Base-by-base conservation (phyloP, 2,329 filamentous ascomycete genomes). In the Neonectria punicea region DNA sequence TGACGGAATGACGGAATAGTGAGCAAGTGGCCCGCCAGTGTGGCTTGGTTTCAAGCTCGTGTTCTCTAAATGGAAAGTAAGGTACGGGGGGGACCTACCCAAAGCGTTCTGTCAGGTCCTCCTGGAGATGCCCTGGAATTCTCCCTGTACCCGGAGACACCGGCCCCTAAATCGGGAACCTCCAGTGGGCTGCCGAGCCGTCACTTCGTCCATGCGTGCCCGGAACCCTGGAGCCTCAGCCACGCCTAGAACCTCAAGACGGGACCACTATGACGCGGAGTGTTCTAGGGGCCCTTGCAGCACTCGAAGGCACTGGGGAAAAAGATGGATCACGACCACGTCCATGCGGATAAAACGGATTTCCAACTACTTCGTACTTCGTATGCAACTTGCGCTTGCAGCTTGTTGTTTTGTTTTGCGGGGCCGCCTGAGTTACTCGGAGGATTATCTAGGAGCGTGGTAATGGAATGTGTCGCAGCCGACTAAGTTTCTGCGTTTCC, bases 11-110 rank as follows among this genome's bases (percentile, higher is more conserved):
- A 22, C 22, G 22, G 22, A 22, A 22, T 22, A 22, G 22, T 22
- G 22, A 4, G 5, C 5, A 25, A 25, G 25, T 25, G 25, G 25
- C 25, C 25, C 9, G 13, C 9, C 20, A 18, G 20, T 43, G 59
- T 63, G 49, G 61, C 61, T 63, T 63, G 46, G 54, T 58, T 63
- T 63, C 61, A 63, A 20, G 50, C 47, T 47, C 46, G 20, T 61
- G 30, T 53, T 47, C 25, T 30, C 25, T 25, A 25, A 25, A 25
- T 25, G 25, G 25, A 5, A 25, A 5, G 25, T 25, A 25, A 1
- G 4, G 1, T 22, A 22, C 22, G 25, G 25, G 25, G 32, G 32
- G 32, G 10, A 34, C 32, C 32, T 34, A 34, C 20, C 28, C 18
- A 39, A 39, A n/a, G 36, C 36, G 47, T 7, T 5, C 25, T 16